Conservation (phyloP, 2,329 filamentous ascomycete genomes). For the Pseudovirgaria hyperparasitica region DNA sequence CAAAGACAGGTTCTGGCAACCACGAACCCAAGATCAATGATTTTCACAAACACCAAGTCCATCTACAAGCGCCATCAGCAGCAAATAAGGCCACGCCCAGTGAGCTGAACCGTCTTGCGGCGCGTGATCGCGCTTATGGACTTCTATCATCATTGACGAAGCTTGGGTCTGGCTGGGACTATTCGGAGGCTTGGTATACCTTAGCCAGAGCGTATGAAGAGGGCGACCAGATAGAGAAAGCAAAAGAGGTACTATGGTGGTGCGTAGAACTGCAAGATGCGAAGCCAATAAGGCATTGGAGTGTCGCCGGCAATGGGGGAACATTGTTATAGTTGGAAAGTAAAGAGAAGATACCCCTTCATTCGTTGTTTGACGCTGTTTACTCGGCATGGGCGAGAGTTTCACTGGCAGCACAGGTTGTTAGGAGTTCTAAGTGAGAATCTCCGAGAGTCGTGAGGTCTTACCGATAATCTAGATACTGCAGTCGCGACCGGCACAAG, state of each 20-base stretch:
- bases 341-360: not conserved
- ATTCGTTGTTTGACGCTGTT: too few relatives aligned
- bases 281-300: slow-evolving; percentile 69
- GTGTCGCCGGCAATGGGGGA: slow-evolving; percentile 50
- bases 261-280: slow-evolving; percentile 89
- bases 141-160: slow-evolving; percentile 75
- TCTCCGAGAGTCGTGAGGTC: too few relatives aligned
- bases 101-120: slow-evolving; percentile 70
- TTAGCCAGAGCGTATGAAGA: slow-evolving; percentile 80
- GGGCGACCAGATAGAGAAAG: slow-evolving; percentile 71
- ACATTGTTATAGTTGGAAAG: slow-evolving; percentile 50
- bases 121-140: slow-evolving; percentile 77
- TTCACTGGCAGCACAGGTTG: too few relatives aligned
- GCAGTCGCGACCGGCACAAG: too few relatives aligned
- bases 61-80: slow-evolving; percentile 33
- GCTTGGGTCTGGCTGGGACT: slow-evolving; percentile 78
- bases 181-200: slow-evolving; percentile 84
- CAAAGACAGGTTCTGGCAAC: not conserved
- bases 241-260: slow-evolving; percentile 93
- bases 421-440: too few relatives aligned
- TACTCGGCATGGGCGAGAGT: too few relatives aligned
- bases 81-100: slow-evolving; percentile 43
- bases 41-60: slow-evolving; percentile 30
- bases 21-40: slow-evolving; percentile 2
- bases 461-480: too few relatives aligned